phyloP scores from a whole-genome alignment of 2,329 filamentous ascomycete species.

The Talaromyces atroroseus region DNA sequence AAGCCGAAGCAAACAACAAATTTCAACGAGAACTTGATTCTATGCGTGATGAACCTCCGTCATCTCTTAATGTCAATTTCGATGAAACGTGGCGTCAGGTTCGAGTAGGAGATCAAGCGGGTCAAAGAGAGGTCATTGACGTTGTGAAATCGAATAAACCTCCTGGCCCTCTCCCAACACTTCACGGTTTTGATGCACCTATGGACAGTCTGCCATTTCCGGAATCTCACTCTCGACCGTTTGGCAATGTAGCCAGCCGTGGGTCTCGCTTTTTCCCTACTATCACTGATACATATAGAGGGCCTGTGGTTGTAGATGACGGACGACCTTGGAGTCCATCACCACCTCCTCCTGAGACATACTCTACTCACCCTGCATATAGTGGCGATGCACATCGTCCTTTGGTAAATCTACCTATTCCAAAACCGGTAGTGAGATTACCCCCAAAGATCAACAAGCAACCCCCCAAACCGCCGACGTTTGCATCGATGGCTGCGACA shows the following conservation, averaged over 20 bases:
- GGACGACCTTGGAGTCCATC: conserved; percentile 38
- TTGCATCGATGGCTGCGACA: conserved; percentile 41
- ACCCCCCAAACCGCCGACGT: conserved; percentile 40
- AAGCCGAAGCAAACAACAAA: conserved; percentile 38
- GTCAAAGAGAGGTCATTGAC: conserved; percentile 34
- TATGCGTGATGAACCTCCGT: conserved; percentile 32
- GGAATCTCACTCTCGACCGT: conserved; percentile 29
- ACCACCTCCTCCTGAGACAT: conserved; percentile 54
- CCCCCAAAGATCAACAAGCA: conserved; percentile 54
- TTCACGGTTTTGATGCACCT: conserved; percentile 33
- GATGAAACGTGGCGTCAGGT: conserved; percentile 46
- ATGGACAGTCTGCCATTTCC: conserved; percentile 32
- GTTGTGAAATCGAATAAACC: conserved; percentile 30
- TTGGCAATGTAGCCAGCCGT: conserved; percentile 32
- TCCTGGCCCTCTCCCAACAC: conserved; percentile 23
- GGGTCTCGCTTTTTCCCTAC: conserved; percentile 47
- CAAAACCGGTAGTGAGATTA: conserved; percentile 72
- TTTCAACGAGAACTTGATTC: conserved; percentile 36
- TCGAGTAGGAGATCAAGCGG: conserved; percentile 35
- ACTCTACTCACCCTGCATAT: conserved; percentile 52
- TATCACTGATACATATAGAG: conserved; percentile 32
- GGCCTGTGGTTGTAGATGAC: conserved; percentile 24
- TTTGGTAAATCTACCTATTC: conserved; percentile 53
- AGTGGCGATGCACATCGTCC: conserved; percentile 47
- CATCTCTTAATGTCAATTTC: conserved; percentile 32